phyloP scores from a whole-genome alignment of 768 basidiomycete species.

The Leucosporidium scottii region DNA sequence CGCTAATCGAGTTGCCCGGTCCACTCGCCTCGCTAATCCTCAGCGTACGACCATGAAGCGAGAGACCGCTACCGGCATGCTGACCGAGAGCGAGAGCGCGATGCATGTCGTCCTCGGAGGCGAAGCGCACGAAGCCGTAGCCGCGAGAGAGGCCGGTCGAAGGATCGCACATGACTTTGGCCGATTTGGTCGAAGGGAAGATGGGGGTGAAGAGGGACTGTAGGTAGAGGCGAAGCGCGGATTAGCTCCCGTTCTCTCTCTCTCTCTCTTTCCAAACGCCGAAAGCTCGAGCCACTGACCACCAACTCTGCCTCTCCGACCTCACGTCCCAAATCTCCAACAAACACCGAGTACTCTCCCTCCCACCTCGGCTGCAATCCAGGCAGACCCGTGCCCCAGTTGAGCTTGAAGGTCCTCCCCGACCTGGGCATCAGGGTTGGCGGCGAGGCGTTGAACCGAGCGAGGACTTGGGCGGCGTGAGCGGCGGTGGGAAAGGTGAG shows the following conservation, averaged over 20 bases:
- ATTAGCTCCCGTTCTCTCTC: not conserved
- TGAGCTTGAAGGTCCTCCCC: constrained; percentile 61
- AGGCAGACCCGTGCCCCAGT: constrained; percentile 39
- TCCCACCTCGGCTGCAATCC: constrained; percentile 37
- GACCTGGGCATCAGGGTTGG: constrained; percentile 75
- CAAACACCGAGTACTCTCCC: constrained; percentile 82
- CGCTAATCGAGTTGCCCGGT: constrained; percentile 10
- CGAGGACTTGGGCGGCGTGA: constrained; percentile 62
- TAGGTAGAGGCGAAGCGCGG: not conserved
- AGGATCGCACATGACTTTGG: constrained; percentile 56
- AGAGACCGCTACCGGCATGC: constrained; percentile 57
- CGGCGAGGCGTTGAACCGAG: constrained; percentile 53
- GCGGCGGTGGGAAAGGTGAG: constrained; percentile 70
- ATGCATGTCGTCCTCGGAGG: constrained; percentile 78
- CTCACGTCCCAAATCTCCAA: constrained; percentile 86
- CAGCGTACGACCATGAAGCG: constrained; percentile 34
- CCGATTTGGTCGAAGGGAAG: constrained; percentile 86
- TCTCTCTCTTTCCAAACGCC: not conserved
- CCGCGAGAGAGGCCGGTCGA: constrained; percentile 80
- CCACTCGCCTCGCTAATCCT: constrained; percentile 36
- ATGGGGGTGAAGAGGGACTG: constrained; percentile 61
- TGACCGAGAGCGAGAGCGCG: constrained; percentile 62
- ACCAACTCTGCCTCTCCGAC: constrained; percentile 94
- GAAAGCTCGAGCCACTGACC: constrained; percentile 51
- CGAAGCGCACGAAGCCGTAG: constrained; percentile 89